Base-by-base conservation (phyloP, 2,329 filamentous ascomycete species). In the Emergomyces africanus region DNA sequence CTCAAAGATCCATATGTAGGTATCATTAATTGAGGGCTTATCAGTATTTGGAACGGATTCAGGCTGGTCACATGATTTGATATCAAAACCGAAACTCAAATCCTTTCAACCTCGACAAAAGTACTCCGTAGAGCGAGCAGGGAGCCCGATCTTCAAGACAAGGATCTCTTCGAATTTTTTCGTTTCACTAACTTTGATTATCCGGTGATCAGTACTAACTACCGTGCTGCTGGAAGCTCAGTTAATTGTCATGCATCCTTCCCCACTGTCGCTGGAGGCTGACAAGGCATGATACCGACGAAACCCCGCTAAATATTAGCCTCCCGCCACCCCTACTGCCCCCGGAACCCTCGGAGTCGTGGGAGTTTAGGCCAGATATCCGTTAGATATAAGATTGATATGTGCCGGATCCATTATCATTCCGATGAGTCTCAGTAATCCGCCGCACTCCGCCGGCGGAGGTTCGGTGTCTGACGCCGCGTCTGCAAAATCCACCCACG, bases 351-450 rank as follows among this genome's bases (percentile, higher is more conserved):
- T 23, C 30, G 51, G n/a, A 54, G 51, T 4, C 35, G 10, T n/a
- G 51, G 35, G 50, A 25, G n/a, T 54, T 54, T 28, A 18, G 33
- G 51, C n/a, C n/a, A 23, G 35, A 25, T 39, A 20, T 33, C 33
- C n/a, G n/a, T n/a, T n/a, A n/a, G n/a, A n/a, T n/a, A 25, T 41
- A n/a, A 20, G 5, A 15, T 25, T 28, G 51, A 39, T 23, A 53
- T 37, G 3, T 30, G 30, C 14, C 28, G 23, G 23, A 44, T 44
- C 25, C 6, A 25, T 41, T 28, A 44, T 30, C 33, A 15, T 20
- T 33, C 55, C 44, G 25, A 75, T 75, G 73, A 75, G 72, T 69
- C 67, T 74, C 68, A 75, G 73, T 58, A 74, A 74, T 67, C 72
- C 70, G 61, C 72, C 73, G 57, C 69, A 69, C 57, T 75, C 72